Percentiles rank a stretch among this genome's conserved stretches.
Conservation (phyloP, 1,139 yeast species). For the Suhomyces bokatorum region DNA sequence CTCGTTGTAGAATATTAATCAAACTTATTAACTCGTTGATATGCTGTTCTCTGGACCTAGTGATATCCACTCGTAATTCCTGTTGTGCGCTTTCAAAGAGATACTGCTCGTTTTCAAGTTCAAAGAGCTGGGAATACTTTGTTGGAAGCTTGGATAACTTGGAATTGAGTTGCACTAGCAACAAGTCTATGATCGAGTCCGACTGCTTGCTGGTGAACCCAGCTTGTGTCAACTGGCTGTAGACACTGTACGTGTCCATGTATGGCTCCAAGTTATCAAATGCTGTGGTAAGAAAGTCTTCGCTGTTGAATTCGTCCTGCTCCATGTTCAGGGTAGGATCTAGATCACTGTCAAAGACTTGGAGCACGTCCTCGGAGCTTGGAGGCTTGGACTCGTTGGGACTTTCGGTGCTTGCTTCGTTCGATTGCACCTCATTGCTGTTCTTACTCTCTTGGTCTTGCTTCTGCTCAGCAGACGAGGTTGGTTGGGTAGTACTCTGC, state of each 20-base stretch:
- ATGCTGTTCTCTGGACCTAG: constrained; percentile 70
- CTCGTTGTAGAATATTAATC: constrained; percentile 70
- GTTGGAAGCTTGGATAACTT: constrained; percentile 59
- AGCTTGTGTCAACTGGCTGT: constrained; percentile 37
- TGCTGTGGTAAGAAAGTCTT: constrained; percentile 17
- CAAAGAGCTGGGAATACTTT: constrained; percentile 63
- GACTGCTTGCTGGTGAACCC: constrained; percentile 60
- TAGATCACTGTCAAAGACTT: not conserved
- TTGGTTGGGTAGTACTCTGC: not conserved
- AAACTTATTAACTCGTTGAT: constrained; percentile 67
- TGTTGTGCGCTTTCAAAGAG: constrained; percentile 91
- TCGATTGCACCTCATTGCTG: not conserved
- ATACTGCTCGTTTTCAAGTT: constrained; percentile 82
- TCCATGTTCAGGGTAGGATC: constrained; percentile 1
- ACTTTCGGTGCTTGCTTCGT: not conserved
- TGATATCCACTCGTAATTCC: constrained; percentile 79
- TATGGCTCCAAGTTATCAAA: constrained; percentile 51
- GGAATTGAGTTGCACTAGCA: constrained; percentile 50
- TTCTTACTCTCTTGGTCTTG: not conserved
- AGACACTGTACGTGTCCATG: constrained; percentile 52
- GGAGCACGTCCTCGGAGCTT: too few relatives aligned
- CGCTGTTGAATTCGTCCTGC: constrained; percentile 3
- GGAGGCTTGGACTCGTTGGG: not conserved
- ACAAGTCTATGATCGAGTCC: constrained; percentile 50
- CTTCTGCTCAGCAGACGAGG: not conserved